Evolutionary conservation across 768 basidiomycete species (phyloP).

Genomic region (Agrocybe pediades): DNA sequence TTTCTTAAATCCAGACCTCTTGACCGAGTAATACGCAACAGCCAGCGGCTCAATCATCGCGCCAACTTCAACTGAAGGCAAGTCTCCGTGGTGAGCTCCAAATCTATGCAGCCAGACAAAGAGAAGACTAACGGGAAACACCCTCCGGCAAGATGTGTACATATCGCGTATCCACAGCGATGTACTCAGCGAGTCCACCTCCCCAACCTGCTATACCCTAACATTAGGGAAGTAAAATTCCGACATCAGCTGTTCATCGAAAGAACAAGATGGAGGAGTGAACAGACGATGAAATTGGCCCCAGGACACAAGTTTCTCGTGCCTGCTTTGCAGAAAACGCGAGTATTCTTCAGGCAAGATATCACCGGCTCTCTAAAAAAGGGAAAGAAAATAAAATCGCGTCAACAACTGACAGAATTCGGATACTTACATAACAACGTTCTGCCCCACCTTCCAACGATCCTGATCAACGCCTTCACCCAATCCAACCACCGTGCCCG

Average conservation of each 20-base stretch:
- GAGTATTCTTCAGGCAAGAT: constrained; percentile 36
- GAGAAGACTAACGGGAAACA: constrained; percentile 34
- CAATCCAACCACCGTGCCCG: constrained; percentile 35
- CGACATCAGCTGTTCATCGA: neutral
- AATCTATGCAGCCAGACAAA: neutral
- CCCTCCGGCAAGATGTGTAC: constrained; percentile 39
- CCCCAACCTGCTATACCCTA: constrained; percentile 40
- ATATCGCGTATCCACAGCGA: constrained; percentile 32
- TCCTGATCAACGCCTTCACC: constrained; percentile 33
- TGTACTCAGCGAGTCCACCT: constrained; percentile 49
- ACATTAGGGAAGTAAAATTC: no score
- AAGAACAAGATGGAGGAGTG: neutral
- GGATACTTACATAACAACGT: constrained; percentile 31
- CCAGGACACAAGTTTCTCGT: constrained; percentile 35
- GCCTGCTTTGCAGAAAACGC: constrained; percentile 33
- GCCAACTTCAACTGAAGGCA: constrained; percentile 45
- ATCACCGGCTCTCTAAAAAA: constrained; percentile 41
- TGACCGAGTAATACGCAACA: constrained; percentile 47
- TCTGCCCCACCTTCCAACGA: constrained; percentile 34
- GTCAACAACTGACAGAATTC: no score
- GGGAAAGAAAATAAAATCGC: neutral
- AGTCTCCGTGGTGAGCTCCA: neutral
- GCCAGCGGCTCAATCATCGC: constrained; percentile 50
- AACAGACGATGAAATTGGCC: constrained; percentile 37
- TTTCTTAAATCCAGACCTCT: constrained; percentile 36